Base-by-base conservation (phyloP, 164 flowering plant genomes). In the Magnolia sinica region DNA sequence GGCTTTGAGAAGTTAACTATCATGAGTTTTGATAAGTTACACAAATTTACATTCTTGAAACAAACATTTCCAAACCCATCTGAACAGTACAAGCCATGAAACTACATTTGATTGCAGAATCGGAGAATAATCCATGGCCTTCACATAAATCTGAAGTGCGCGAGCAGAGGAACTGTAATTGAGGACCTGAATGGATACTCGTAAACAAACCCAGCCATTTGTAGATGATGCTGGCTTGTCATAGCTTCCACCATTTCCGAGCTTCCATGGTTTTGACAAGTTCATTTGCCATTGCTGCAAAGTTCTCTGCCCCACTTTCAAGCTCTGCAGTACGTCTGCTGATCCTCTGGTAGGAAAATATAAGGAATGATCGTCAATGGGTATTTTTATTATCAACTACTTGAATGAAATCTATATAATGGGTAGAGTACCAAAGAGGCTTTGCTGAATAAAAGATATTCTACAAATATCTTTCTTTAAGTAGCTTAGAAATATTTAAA, bases 171-270 rank as follows among this genome's bases (percentile, higher is more conserved):
- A 55, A 55, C 13, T 7, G 61, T 2, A 55, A 55, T 55, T 11
- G 18, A 55, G 61, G 61, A 55, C 18, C 18, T 16, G 14, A 55
- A 16, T 55, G 18, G 61, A 55, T 16, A 55, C 18, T 16, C 0
- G 61, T 55, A 16, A 55, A 13, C 13, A 55, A 55, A 55, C 2
- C 13, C 16, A 16, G 61, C 61, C 10, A 55, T 55, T 11, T 8
- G 61, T 19, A 37, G 45, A 37, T 37, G 45, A 37, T 37, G 45
- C 45, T 37, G 45, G 45, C 7, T 58, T 59, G 7, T 90, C 85
- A 95, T 78, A 92, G 86, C 0, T 91, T 86, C 91, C 93, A 95
- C 98, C 98, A 92, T 80, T 95, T 95, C 29, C 93, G 87, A 23
- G 74, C 77, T 85, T 95, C 98, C 96, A 95, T 85, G 27, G 82